These are phyloP conservation scores for Salix exigua DNA, from an alignment of 345 rosid genomes.

Conservation along the genomic window DNA sequence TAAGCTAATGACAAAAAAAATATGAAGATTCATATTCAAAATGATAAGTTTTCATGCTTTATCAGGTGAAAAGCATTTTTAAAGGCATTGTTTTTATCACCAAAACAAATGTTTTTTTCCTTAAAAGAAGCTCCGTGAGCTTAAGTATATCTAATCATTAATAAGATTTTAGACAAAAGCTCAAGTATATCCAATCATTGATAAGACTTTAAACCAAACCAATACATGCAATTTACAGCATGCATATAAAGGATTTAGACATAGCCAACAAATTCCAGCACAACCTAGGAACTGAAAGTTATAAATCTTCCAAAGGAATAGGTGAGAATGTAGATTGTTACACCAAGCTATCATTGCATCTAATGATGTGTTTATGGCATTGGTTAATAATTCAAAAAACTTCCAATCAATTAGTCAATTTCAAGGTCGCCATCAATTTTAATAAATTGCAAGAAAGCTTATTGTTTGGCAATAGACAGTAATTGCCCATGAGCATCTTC, in stretches of 20 bases:
- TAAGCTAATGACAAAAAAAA: too few relatives aligned
- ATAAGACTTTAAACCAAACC: neutral
- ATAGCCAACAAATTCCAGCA: neutral
- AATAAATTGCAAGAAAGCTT: slow-evolving; percentile 16
- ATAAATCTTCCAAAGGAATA: neutral
- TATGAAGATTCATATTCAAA: too few relatives aligned
- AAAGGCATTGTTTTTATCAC: too few relatives aligned
- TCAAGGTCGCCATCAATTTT: neutral
- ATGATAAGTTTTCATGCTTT: too few relatives aligned
- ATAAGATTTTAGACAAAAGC: too few relatives aligned
- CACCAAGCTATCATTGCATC: neutral
- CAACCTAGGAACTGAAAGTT: neutral
- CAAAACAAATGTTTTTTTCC: neutral
- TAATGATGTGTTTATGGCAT: too few relatives aligned
- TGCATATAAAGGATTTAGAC: neutral
- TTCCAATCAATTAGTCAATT: neutral
- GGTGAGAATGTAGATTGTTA: neutral
- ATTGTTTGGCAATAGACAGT: slow-evolving; percentile 65
- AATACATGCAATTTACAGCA: neutral
- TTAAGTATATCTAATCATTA: too few relatives aligned
- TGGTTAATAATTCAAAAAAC: neutral
- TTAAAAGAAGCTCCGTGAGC: slow-evolving; percentile 14
- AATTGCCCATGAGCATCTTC: slow-evolving; percentile 53
- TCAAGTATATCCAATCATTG: neutral
- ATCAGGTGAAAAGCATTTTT: too few relatives aligned